A percentile compares a stretch with the other conserved stretches of the same genome.
Conservation (phyloP, 1,284 basidiomycete genomes). For the Sphagnurus paluster region DNA sequence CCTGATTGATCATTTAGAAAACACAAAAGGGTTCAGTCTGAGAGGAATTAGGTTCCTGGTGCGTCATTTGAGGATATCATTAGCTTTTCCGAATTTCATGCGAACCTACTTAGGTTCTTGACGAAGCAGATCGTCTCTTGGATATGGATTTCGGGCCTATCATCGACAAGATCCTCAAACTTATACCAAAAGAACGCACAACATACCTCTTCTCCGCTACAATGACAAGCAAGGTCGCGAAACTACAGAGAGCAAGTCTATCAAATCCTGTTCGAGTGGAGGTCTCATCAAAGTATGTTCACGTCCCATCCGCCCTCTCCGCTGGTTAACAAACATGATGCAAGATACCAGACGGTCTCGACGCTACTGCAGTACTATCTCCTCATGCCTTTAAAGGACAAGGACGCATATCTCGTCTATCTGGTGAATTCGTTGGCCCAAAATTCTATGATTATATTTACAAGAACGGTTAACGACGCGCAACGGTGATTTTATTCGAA, state of each 20-base stretch:
- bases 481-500: conserved; percentile 58
- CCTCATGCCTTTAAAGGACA: conserved; percentile 90
- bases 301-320: background rate
- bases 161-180: conserved; percentile 96
- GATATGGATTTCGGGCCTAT: conserved; percentile 98
- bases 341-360: conserved; percentile 94
- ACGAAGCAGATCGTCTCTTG: conserved; percentile 95
- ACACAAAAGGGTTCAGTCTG: conserved; percentile 96
- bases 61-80: conserved; percentile 26
- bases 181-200: conserved; percentile 91
- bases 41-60: conserved; percentile 90
- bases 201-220: conserved; percentile 99
- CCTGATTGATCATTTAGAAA: conserved; percentile 94
- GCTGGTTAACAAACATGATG: conserved; percentile 6
- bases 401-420: conserved; percentile 92
- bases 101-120: conserved; percentile 77
- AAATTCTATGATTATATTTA: conserved; percentile 96
- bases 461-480: conserved; percentile 93
- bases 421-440: conserved; percentile 88
- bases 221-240: conserved; percentile 99
- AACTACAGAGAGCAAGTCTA: conserved; percentile 95
- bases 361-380: conserved; percentile 96
- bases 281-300: conserved; percentile 86
- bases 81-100: conserved; percentile 10
- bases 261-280: conserved; percentile 95